Base-by-base conservation (phyloP, 2,329 filamentous ascomycete species). In the Aspergillus latus region DNA sequence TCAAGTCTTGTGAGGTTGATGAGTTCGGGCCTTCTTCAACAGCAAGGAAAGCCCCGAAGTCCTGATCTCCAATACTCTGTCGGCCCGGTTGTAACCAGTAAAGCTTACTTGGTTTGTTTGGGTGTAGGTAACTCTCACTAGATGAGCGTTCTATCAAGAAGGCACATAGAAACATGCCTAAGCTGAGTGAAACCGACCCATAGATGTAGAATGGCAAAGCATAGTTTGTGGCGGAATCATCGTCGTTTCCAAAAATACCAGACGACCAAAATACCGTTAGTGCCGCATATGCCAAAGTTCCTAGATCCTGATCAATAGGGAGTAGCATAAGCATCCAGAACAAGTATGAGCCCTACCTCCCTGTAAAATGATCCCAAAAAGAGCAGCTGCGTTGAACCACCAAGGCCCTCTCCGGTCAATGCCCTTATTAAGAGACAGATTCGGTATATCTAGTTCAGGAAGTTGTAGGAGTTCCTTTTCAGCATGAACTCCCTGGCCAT, bases 11-110 rank as follows among this genome's bases (percentile, higher is more conserved):
- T 2, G 56, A 62, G 28, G 58, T 45, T 11, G 61, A 58, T 0
- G 62, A 63, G 0, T 49, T 5, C 0, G 51, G 32, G 1, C 59
- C 63, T 56, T 73, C 62, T 28, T 64, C 66, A 16, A 65, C 62
- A 3, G 65, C 67, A 10, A 73, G 59, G 40, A 76, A 77, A 1
- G 72, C 62, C 10, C 70, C 67, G 28, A 76, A 74, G 1, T 68
- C 68, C 32, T 76, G 73, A 36, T 76, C 73, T 2, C 73, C 74
- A 3, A 74, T 64, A 10, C 60, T 47, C 16, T 77, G 73, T 1
- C 64, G 62, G 1, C 74, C 74, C 0, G 72, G 74, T 34, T 77
- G 74, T 0, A 76, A 43, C 74, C 73, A 76, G 54, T 69, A 73
- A 1, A 74, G 59, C 32, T 67, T 72, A 52, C 64, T 69, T 4